Base-by-base conservation (phyloP, 176 grass and related monocot species). In the Thalia dealbata region DNA sequence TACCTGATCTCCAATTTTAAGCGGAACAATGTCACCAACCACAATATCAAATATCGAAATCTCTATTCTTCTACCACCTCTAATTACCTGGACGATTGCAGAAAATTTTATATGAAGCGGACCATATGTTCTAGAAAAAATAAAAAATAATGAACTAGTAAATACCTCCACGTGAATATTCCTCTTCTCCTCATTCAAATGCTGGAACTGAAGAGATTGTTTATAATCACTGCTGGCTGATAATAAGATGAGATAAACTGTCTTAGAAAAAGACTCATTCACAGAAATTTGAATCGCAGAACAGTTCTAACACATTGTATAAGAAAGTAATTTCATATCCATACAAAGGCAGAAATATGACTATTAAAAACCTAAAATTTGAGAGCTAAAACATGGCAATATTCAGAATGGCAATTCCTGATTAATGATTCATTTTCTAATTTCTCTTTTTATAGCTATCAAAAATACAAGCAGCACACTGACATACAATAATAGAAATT, bases 1-100 rank as follows among this genome's bases (percentile, higher is more conserved):
- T 89, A 97, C 95, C 86, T 97, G 95, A 81, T 97, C 89, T 82
- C 90, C 95, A 78, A 97, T 93, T 88, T 97, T 97, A 69, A 93
- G 90, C 4, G 95, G 95, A 81, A 97, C 80, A 30, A 97, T 74
- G 70, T 97, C 95, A 52, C 95, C 95, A 72, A 97, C 87, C 54
- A 97, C 87, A 72, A 93, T 74, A 77, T 91, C 83, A 80, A 92
- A 97, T 84, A 97, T 97, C 70, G 90, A 92, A 82, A 83, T n/a
- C 81, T 81, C 67, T 50, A 77, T 69, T 78, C 90, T 88, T 89
- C 91, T 90, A 78, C 93, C 93, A 71, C 85, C 83, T 88, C 95
- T 91, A 78, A 92, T 81, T 44, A 97, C 95, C 82, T 84, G 43
- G 15, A 82, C 75, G 81, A 88, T 46, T 50, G 75, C 2, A 76